Conservation (phyloP, 495 filamentous ascomycete genomes). For the Tuber borchii region DNA sequence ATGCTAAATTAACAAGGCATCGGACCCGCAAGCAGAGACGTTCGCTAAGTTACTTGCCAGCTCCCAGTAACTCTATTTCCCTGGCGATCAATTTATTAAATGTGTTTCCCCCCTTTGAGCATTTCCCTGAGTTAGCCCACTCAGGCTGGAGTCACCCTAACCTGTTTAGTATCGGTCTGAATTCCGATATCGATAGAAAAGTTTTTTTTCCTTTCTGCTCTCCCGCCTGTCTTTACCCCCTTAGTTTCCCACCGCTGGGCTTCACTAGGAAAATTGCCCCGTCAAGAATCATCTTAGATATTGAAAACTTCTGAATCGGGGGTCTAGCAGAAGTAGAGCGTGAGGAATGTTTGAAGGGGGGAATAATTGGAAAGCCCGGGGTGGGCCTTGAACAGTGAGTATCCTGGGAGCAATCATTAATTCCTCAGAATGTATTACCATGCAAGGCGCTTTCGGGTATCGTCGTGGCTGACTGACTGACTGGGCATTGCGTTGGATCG, state of each 20-base stretch:
- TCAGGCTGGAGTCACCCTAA: background rate
- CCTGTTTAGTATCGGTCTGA: background rate
- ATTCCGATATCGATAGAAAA: background rate
- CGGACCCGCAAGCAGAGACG: background rate
- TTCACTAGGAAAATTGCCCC: background rate
- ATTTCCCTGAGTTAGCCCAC: background rate
- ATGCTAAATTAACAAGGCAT: background rate
- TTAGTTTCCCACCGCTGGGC: background rate
- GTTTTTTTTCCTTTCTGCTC: background rate
- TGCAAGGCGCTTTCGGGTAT: background rate
- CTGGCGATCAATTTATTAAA: background rate
- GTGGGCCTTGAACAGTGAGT: background rate
- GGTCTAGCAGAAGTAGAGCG: background rate
- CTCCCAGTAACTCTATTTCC: background rate
- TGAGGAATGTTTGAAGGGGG: background rate
- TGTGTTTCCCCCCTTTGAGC: background rate
- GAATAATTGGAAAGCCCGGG: background rate
- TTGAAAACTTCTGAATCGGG: background rate
- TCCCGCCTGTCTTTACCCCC: background rate
- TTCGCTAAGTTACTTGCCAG: background rate
- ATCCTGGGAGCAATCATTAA: background rate
- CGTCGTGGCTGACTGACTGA: background rate
- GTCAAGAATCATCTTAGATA: background rate
- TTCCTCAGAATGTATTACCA: background rate
- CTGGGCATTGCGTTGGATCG: background rate